Conservation (phyloP, 1,284 basidiomycete genomes). For the Omphalotus olearius region DNA sequence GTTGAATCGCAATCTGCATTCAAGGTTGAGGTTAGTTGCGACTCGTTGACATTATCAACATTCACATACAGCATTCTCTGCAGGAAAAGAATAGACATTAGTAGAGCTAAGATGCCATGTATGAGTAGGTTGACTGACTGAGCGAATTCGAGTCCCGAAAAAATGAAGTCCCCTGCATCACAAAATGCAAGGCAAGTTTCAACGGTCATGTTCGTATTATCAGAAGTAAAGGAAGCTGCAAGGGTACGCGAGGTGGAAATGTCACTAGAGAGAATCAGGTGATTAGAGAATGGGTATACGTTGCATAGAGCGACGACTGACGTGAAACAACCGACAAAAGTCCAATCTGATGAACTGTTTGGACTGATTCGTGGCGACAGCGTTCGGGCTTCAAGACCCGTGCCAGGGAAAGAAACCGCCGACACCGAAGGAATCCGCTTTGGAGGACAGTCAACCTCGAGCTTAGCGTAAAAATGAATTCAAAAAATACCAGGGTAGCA, state of each 20-base stretch:
- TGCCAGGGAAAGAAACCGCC: too few relatives aligned
- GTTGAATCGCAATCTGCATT: conserved; percentile 35
- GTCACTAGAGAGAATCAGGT: conserved; percentile 17
- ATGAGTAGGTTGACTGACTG: conserved; percentile 22
- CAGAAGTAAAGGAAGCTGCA: conserved; percentile 16
- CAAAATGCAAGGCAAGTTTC: conserved; percentile 31
- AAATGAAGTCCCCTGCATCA: conserved; percentile 22
- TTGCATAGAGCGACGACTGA: background rate
- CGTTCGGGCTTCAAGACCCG: background rate
- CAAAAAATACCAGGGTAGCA: background rate
- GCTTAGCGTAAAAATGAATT: background rate
- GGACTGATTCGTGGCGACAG: background rate
- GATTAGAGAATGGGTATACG: background rate
- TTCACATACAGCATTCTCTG: conserved; percentile 36
- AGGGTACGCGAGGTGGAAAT: conserved; percentile 29
- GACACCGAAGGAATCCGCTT: background rate
- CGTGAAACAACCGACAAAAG: conserved; percentile 31
- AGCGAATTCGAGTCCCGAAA: conserved; percentile 33
- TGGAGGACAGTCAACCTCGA: background rate
- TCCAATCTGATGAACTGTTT: conserved; percentile 21
- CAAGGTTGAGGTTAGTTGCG: background rate
- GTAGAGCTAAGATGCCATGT: background rate
- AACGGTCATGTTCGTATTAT: conserved; percentile 27
- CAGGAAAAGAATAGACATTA: conserved; percentile 2
- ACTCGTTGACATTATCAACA: background rate